These are phyloP conservation scores for Botrytis cinerea DNA, from an alignment of 2,329 filamentous ascomycete genomes.

Conservation along the genomic window DNA sequence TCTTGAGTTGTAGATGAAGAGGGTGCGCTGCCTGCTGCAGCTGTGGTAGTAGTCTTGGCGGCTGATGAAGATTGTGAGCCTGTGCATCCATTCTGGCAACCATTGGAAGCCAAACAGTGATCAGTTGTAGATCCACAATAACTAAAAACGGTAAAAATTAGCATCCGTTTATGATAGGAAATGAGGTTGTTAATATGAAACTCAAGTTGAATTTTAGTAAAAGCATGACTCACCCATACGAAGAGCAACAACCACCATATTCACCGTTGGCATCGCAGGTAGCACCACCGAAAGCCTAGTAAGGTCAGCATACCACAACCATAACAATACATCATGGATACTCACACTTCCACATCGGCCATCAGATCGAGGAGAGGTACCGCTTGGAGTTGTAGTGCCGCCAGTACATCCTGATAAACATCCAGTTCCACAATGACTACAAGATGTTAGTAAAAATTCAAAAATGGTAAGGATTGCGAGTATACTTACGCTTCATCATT, in stretches of 20 bases:
- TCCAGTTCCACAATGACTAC: conserved; percentile 42
- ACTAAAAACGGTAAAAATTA: conserved; percentile 33
- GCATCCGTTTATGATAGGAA: conserved; percentile 18
- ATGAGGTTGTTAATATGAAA: not conserved
- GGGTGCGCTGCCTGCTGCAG: conserved; percentile 4
- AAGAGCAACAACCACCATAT: conserved; percentile 40
- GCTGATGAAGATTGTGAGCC: conserved; percentile 26
- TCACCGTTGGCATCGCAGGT: conserved; percentile 37
- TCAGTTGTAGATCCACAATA: conserved; percentile 39
- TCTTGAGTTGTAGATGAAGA: conserved; percentile 31
- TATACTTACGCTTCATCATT: conserved; percentile 41
- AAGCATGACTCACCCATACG: conserved; percentile 36
- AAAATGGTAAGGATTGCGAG: not conserved
- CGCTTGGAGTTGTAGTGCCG: conserved; percentile 28
- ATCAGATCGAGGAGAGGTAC: conserved; percentile 31
- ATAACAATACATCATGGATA: not conserved
- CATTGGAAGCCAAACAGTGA: conserved; percentile 36
- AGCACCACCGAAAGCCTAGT: conserved; percentile 33
- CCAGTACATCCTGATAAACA: conserved; percentile 46
- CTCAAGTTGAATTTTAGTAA: not conserved
- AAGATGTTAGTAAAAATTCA: conserved; percentile 19
- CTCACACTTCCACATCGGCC: conserved; percentile 38
- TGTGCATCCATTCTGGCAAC: conserved; percentile 41
- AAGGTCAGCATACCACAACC: not conserved
- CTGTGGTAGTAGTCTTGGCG: conserved; percentile 27